phyloP scores from a whole-genome alignment of 2,329 filamentous ascomycete genomes.

The Exophiala phaeomuriformis region DNA sequence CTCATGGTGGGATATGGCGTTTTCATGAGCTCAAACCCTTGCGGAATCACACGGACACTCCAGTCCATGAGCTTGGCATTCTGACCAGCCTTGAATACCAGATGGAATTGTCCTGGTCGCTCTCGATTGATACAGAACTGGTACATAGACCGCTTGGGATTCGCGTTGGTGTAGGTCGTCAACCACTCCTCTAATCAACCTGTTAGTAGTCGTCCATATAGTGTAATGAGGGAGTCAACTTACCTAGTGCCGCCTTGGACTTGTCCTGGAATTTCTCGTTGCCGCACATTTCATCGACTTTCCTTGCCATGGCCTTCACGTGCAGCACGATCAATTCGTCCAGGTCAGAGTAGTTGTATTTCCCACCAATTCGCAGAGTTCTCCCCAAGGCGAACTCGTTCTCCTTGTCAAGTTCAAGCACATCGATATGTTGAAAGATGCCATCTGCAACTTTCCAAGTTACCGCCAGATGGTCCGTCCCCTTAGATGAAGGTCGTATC shows the following conservation, averaged over 20 bases:
- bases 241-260: slow-evolving; percentile 76
- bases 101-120: slow-evolving; percentile 86
- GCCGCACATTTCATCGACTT: slow-evolving; percentile 91
- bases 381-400: slow-evolving; percentile 92
- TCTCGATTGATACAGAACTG: slow-evolving; percentile 91
- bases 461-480: slow-evolving; percentile 86
- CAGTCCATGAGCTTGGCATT: slow-evolving; percentile 66
- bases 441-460: slow-evolving; percentile 97
- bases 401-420: slow-evolving; percentile 92
- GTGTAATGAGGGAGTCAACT: slow-evolving; percentile 34
- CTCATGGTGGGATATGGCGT: slow-evolving; percentile 91
- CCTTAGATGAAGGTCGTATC: slow-evolving; percentile 90
- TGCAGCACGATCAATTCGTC: slow-evolving; percentile 97
- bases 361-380: slow-evolving; percentile 74
- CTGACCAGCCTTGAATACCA: slow-evolving; percentile 91
- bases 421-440: slow-evolving; percentile 96
- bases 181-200: slow-evolving; percentile 75
- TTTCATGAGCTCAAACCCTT: slow-evolving; percentile 84
- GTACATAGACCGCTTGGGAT: slow-evolving; percentile 87
- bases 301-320: slow-evolving; percentile 94
- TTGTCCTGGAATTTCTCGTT: slow-evolving; percentile 89
- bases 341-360: slow-evolving; percentile 88
- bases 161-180: slow-evolving; percentile 90
- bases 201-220: slow-evolving; percentile 5
- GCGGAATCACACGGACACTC: slow-evolving; percentile 83